Conservation (phyloP, 2,329 filamentous ascomycete species). For the Berkeleyomyces basicola region DNA sequence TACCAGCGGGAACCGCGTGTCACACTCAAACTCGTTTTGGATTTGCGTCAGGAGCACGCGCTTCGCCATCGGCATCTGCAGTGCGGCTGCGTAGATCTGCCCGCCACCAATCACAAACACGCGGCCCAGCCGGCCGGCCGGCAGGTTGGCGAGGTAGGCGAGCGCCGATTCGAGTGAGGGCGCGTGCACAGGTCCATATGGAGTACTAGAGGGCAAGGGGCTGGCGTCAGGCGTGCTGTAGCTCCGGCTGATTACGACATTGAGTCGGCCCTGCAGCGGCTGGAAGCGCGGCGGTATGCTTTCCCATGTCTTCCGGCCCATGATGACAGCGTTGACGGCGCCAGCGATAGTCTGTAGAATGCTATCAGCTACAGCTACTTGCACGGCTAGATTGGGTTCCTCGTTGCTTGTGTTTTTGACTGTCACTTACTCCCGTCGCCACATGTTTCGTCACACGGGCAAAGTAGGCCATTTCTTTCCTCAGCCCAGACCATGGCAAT, state of each 20-base stretch:
- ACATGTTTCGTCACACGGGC: conserved; percentile 67
- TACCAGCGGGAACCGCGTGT: conserved; percentile 53
- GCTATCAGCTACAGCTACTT: not conserved
- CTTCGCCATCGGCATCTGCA: conserved; percentile 40
- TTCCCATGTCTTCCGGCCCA: conserved; percentile 96
- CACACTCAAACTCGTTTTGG: conserved; percentile 53
- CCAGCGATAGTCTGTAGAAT: conserved; percentile 19
- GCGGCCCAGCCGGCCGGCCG: conserved; percentile 28
- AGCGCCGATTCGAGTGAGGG: conserved; percentile 43
- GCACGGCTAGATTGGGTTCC: not conserved
- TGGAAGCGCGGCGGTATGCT: conserved; percentile 65
- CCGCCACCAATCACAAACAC: conserved; percentile 83
- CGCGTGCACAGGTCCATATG: conserved; percentile 36
- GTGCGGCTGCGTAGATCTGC: conserved; percentile 62
- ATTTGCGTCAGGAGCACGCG: conserved; percentile 57
- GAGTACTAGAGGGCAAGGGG: conserved; percentile 9
- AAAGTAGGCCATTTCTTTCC: conserved; percentile 90
- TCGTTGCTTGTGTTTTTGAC: not conserved
- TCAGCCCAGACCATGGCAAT: conserved; percentile 79
- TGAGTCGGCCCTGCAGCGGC: conserved; percentile 63
- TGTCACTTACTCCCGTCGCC: conserved; percentile 23
- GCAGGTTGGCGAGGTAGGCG: conserved; percentile 21
- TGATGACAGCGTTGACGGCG: conserved; percentile 62
- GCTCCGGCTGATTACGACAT: conserved; percentile 59
- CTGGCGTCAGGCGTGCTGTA: conserved; percentile 18